Base-by-base conservation (phyloP, 2,329 filamentous ascomycete genomes). In the Aspergillus sp. region DNA sequence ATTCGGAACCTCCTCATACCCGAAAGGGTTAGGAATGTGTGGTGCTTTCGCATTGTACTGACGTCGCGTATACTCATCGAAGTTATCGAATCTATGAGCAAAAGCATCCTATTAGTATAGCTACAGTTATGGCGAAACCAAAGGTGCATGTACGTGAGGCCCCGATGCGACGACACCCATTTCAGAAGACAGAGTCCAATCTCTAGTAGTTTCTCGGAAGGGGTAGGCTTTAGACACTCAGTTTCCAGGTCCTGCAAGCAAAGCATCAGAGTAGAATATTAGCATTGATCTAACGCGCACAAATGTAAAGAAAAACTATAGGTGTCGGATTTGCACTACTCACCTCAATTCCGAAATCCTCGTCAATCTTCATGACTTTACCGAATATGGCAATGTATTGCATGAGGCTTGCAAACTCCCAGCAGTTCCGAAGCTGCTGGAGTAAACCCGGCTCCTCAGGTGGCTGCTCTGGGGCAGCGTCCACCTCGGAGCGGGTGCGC, bases 311-410 rank as follows among this genome's bases (percentile, higher is more conserved):
- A 30, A 23, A 27, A 11, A 36, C 19, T 17, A 2, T 47, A 27
- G 17, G 15, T 50, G 23, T 50, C 10, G 19, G n/a, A 5, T 10
- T 19, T 32, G 13, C 8, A 17, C 51, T 49, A 69, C 80, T 70
- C 86, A 96, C 95, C 81, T 98, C 93, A 65, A 97, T 90, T 71
- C 94, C 92, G 64, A 97, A 84, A 71, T 90, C 88, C 64, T 96
- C 90, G 69, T 95, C 89, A 66, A 98, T 90, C 80, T 96, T 97
- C 74, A 96, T 88, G 47, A 88, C 88, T 70, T 90, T 88, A 63
- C 94, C 93, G 76, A 99, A 99, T 42, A 94, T 86, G 74, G 89
- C 90, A 62, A 98, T 91, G 84, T 92, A 99, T 78, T 99, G 94
- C 79, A 90, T 92, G 7, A 98, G 81, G 71, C 92, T 94, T 62